Base-by-base conservation (phyloP, 2,329 filamentous ascomycete genomes). In the Exophiala bonariae region DNA sequence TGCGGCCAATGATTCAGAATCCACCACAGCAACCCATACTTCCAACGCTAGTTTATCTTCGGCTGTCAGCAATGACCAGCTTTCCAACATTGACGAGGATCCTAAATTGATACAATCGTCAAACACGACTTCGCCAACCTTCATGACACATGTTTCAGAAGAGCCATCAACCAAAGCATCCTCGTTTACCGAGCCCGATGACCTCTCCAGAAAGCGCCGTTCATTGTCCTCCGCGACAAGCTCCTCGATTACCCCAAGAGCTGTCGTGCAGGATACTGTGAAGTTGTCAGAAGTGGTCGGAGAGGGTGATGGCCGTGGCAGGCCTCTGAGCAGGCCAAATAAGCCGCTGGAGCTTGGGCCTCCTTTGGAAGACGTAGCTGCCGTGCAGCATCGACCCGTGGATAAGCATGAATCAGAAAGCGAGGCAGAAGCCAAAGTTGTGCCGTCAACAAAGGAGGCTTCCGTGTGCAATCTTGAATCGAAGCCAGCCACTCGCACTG, bases 81-180 rank as follows among this genome's bases (percentile, higher is more conserved):
- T 52, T 13, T 47, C 39, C 17, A 51, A 47, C 22, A 44, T 52
- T n/a, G 49, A 55, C 20, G 52, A 55, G 32, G 52, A 55, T 32
- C 42, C 52, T 8, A 55, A 55, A 32, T 8, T 52, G 30, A 67
- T 65, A 49, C 63, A 63, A 26, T 66, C 63, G 8, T 56, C 57
- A 8, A 43, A 37, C 39, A 55, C 55, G 16, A 54, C 50, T 4
- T 62, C 62, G 3, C 62, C 62, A 16, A 60, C 60, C 17, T 60
- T 61, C 18, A 44, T 55, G 33, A 55, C 56, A 8, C 54, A 59
- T 22, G 47, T 56, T 16, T 59, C 55, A 3, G 58, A 57, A 45
- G 57, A 56, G 36, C 61, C 56, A 20, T 67, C 66, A 13, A 65
- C 67, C 11, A 58, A 64, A 40, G 62, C 53, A 13, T 67, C 63